Base-by-base conservation (phyloP, 345 rosid species). In the Salix udensis region DNA sequence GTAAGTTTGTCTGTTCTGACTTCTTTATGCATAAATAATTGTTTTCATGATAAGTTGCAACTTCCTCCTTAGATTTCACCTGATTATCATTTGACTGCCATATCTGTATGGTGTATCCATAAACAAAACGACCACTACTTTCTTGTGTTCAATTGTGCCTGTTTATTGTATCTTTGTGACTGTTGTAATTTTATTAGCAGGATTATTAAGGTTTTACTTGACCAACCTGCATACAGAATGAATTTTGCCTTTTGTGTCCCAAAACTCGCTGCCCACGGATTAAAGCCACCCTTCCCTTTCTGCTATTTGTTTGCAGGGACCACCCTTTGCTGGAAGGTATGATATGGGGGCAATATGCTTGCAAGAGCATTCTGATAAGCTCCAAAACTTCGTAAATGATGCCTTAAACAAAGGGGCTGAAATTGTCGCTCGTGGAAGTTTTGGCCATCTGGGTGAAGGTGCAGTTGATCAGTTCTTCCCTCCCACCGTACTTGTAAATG, bases 301-400 rank as follows among this genome's bases (percentile, higher is more conserved):
- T 42, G 62, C 5, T 64, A 21, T 15, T 46, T 73, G 21, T 16
- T 83, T 85, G 74, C 86, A 96, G 99, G 98, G 98, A 28, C 99
- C 98, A 36, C 99, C 99, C 46, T 89, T 93, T 69, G 77, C 79
- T 68, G 98, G 97, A 80, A 89, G 90, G 86, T 93, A 90, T 82
- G 99, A 93, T 81, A 93, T 96, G 99, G 99, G 99, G 69, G 97
- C 99, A 83, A 88, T 96, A 80, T 96, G 99, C 85, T 82, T 96
- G 89, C 95, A 77, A 83, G 97, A 91, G 82, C 99, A 93, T 81
- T 92, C 98, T 61, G 99, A 96, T 19, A 87, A 78, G 85, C 94
- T 96, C 77, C 98, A 96, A 72, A 81, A 76, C 86, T 92, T 96
- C 77, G 91, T 93, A 67, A 81, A 89, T 82, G 98, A 96, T 84